These are phyloP conservation scores for Amanita brunnescens DNA, from an alignment of 768 basidiomycete species.

Conservation along the genomic window DNA sequence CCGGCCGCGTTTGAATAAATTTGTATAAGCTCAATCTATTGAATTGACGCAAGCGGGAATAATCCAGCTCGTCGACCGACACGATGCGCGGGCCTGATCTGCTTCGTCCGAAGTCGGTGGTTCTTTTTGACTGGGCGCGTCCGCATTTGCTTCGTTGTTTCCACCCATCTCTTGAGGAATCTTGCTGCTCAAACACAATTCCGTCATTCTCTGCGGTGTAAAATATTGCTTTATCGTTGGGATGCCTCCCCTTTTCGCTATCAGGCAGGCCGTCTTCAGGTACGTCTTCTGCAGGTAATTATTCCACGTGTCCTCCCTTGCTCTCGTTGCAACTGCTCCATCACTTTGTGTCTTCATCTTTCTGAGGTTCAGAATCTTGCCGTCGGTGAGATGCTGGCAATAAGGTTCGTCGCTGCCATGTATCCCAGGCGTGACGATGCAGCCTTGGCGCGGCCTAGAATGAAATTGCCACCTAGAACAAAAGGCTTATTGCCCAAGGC, in stretches of 20 bases:
- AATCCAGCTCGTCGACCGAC: no score
- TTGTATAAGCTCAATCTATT: no score
- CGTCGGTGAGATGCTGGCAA: conserved; percentile 82
- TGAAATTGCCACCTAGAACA: conserved; percentile 85
- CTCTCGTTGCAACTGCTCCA: conserved; percentile 11
- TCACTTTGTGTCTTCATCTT: conserved; percentile 35
- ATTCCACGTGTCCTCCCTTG: conserved; percentile 48
- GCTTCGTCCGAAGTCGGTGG: no score
- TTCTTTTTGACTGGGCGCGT: no score
- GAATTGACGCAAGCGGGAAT: no score
- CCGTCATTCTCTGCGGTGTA: no score
- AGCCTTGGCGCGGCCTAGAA: conserved; percentile 78
- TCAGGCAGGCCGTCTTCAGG: conserved; percentile 86
- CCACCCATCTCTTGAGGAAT: no score
- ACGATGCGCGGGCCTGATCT: no score
- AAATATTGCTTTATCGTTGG: no score
- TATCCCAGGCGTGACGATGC: conserved; percentile 76
- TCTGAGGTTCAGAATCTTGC: conserved; percentile 83
- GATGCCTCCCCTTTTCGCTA: conserved; percentile 93
- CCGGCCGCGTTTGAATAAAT: no score
- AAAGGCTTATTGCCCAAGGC: conserved; percentile 85
- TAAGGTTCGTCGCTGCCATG: conserved; percentile 80
- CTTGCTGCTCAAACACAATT: no score
- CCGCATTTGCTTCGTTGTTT: no score
- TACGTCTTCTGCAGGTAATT: conserved; percentile 91